phyloP scores from a whole-genome alignment of 345 rosid species.

The Eutrema yunnanense region DNA sequence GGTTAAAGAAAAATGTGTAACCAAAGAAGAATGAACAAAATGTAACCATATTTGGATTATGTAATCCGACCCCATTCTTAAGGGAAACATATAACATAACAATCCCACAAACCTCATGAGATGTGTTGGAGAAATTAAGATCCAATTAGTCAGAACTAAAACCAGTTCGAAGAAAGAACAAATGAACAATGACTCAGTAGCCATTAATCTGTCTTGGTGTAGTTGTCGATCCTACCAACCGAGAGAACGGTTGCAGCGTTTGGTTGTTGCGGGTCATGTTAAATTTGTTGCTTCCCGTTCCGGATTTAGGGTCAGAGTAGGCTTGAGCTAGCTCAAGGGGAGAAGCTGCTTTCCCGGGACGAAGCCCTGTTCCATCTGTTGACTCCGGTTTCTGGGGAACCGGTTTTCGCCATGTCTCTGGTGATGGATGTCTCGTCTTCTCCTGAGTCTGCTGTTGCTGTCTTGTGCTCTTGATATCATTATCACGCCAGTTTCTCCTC shows the following conservation, averaged over 20 bases:
- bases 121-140: neutral
- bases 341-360: slow-evolving; percentile 67
- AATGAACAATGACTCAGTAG: slow-evolving; percentile 33
- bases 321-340: slow-evolving; percentile 76
- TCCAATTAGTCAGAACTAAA: slow-evolving; percentile 20
- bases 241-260: slow-evolving; percentile 53
- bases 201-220: slow-evolving; percentile 57
- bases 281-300: slow-evolving; percentile 32
- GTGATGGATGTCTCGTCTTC: slow-evolving; percentile 64
- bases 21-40: slow-evolving; percentile 1
- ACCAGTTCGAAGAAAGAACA: slow-evolving; percentile 8
- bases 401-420: slow-evolving; percentile 78
- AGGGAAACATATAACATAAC: slow-evolving; percentile 4
- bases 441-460: slow-evolving; percentile 33
- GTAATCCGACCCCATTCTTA: slow-evolving; percentile 5
- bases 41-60: slow-evolving; percentile 2
- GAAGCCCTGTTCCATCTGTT: slow-evolving; percentile 40
- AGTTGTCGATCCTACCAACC: slow-evolving; percentile 45
- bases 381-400: slow-evolving; percentile 45
- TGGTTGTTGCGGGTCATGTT: slow-evolving; percentile 41
- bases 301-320: slow-evolving; percentile 45
- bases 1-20: slow-evolving; percentile 3
- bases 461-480: slow-evolving; percentile 38
- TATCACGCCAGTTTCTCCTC: slow-evolving; percentile 58
- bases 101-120: slow-evolving; percentile 12